Percentiles rank a stretch among this genome's conserved stretches.
Evolutionary conservation across 2,329 filamentous ascomycete genomes (phyloP).

Genomic region (Fusarium beomiforme): DNA sequence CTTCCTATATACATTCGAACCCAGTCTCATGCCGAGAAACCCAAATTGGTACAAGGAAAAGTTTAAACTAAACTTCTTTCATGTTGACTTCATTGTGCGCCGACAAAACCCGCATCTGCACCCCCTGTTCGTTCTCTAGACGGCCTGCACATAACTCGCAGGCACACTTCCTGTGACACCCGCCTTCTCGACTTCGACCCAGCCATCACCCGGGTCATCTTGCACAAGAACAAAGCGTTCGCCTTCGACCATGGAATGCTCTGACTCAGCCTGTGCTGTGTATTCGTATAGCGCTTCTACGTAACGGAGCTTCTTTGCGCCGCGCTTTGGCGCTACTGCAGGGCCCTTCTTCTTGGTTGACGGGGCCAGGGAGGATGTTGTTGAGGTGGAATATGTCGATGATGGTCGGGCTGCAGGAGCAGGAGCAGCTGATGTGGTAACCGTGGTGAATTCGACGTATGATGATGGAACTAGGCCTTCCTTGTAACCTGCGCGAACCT

Average conservation of each 20-base stretch:
- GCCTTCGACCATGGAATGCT: slow-evolving; percentile 91
- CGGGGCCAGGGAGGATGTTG: slow-evolving; percentile 47
- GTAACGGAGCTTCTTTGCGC: slow-evolving; percentile 93
- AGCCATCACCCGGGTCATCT: slow-evolving; percentile 90
- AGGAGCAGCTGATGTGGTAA: slow-evolving; percentile 52
- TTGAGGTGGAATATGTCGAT: slow-evolving; percentile 81
- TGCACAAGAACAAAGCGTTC: slow-evolving; percentile 92
- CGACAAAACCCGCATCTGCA: slow-evolving; percentile 23
- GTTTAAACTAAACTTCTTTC: not conserved
- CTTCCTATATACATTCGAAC: slow-evolving; percentile 27
- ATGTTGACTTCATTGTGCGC: not conserved
- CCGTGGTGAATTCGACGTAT: slow-evolving; percentile 77
- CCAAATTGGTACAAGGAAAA: not conserved
- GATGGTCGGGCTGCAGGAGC: slow-evolving; percentile 68
- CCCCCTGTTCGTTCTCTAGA: slow-evolving; percentile 54
- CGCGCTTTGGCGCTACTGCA: slow-evolving; percentile 87
- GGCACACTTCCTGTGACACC: slow-evolving; percentile 89
- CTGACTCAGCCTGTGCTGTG: slow-evolving; percentile 81
- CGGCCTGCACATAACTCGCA: slow-evolving; percentile 88
- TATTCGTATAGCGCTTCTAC: slow-evolving; percentile 96
- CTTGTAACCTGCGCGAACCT: slow-evolving; percentile 77
- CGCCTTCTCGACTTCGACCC: slow-evolving; percentile 95
- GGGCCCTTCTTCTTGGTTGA: slow-evolving; percentile 85
- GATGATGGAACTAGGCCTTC: slow-evolving; percentile 88
- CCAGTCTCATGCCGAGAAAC: not conserved